Percentiles rank a stretch among this genome's conserved stretches.
These are phyloP conservation scores for Ulvella scutata DNA, from an alignment of 139 green algal genomes.

Conservation along the genomic window DNA sequence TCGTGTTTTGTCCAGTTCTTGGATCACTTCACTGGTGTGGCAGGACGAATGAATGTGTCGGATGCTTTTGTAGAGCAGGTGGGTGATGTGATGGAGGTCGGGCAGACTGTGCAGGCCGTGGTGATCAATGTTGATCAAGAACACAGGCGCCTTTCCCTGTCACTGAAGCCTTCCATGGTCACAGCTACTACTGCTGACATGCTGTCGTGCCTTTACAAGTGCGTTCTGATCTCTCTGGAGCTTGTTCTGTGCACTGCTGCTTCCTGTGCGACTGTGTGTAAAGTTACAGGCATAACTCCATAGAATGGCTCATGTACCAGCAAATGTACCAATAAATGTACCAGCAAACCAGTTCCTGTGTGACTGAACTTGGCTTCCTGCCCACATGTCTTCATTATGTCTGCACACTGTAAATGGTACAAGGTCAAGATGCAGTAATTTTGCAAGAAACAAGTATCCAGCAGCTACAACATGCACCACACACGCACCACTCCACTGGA, in stretches of 20 bases:
- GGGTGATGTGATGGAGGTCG: constrained; percentile 28
- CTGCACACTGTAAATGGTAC: too few species aligned
- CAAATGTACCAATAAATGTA: too few species aligned
- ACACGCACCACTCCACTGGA: too few species aligned
- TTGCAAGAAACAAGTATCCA: too few species aligned
- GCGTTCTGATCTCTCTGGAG: neutral
- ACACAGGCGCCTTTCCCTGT: constrained; percentile 22
- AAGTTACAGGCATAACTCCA: too few species aligned
- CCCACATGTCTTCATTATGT: too few species aligned
- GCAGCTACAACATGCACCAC: too few species aligned
- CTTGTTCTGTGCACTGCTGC: neutral
- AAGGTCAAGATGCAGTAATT: too few species aligned
- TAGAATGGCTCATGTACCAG: too few species aligned
- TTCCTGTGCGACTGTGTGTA: too few species aligned
- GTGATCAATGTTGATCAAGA: constrained; percentile 13
- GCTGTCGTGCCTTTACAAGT: constrained; percentile 23
- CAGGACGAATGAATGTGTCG: constrained; percentile 53
- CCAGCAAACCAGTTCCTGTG: too few species aligned
- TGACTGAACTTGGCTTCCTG: too few species aligned
- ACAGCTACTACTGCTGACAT: constrained; percentile 16
- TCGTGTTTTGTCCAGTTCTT: constrained; percentile 80
- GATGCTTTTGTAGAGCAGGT: constrained; percentile 67
- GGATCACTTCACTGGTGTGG: constrained; percentile 46
- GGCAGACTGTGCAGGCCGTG: constrained; percentile 53
- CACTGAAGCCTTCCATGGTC: constrained; percentile 43